phyloP scores from a whole-genome alignment of 768 basidiomycete species.

The Lyophyllum atratum region DNA sequence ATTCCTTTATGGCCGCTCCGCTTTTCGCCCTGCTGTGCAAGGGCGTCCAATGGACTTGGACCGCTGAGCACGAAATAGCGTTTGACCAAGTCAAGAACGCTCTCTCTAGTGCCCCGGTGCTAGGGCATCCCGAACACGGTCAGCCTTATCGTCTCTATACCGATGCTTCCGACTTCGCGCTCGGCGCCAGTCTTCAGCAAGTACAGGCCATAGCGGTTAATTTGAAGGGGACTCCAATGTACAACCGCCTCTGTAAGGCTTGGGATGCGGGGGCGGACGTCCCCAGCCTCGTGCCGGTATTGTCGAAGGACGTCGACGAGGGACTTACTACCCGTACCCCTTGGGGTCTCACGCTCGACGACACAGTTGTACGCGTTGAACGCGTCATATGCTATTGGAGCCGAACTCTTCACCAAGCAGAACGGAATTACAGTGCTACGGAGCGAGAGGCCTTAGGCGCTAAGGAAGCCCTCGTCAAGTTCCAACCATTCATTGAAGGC shows the following conservation, averaged over 20 bases:
- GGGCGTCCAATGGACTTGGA: conserved; percentile 24
- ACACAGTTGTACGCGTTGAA: conserved; percentile 29
- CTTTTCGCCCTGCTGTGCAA: conserved; percentile 35
- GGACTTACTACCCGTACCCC: background rate
- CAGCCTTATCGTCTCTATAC: conserved; percentile 36
- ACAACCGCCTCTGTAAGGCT: conserved; percentile 13
- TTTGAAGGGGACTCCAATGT: conserved; percentile 26
- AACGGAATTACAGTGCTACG: conserved; percentile 31
- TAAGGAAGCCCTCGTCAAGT: conserved; percentile 33
- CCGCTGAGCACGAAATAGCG: conserved; percentile 15
- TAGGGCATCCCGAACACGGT: conserved; percentile 28
- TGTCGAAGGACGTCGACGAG: background rate
- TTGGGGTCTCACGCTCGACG: conserved; percentile 16
- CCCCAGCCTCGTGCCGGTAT: background rate
- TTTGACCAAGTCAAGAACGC: conserved; percentile 30
- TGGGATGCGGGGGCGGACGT: background rate
- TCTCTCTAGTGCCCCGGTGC: conserved; percentile 31
- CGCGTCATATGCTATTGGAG: conserved; percentile 33
- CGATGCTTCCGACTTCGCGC: conserved; percentile 32
- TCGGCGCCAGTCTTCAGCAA: conserved; percentile 33
- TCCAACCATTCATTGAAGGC: conserved; percentile 37
- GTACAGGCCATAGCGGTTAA: conserved; percentile 27
- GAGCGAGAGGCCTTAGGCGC: conserved; percentile 15
- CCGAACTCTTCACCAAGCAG: conserved; percentile 23
- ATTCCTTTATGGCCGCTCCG: conserved; percentile 32